Percentiles rank a stretch among this genome's conserved stretches.
Conservation (phyloP, 1,284 basidiomycete species). For the Kalmanozyma brasiliensis region DNA sequence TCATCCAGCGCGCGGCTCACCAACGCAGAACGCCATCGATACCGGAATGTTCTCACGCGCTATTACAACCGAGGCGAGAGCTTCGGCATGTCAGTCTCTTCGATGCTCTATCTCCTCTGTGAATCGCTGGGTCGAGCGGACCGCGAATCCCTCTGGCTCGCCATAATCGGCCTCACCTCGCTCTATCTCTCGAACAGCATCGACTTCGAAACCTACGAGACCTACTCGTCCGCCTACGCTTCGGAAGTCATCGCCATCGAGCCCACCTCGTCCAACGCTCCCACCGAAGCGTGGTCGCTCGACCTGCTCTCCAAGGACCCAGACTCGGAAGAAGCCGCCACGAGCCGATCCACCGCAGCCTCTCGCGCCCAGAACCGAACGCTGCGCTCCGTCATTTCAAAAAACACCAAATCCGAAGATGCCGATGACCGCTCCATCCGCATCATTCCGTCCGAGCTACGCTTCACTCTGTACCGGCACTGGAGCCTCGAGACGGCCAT, state of each 20-base stretch:
- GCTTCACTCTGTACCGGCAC: slow-evolving; percentile 94
- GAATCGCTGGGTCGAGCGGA: slow-evolving; percentile 88
- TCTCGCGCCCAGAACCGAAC: slow-evolving; percentile 5
- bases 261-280: slow-evolving; percentile 5
- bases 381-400: slow-evolving; percentile 10
- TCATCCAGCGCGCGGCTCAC: slow-evolving; percentile 18
- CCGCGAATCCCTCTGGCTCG: slow-evolving; percentile 91
- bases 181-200: slow-evolving; percentile 90
- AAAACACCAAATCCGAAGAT: slow-evolving; percentile 37
- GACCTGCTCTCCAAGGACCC: slow-evolving; percentile 22
- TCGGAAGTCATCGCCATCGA: slow-evolving; percentile 59
- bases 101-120: slow-evolving; percentile 88
- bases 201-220: slow-evolving; percentile 85
- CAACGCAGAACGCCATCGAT: slow-evolving; percentile 47
- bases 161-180: slow-evolving; percentile 90
- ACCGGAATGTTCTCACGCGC: slow-evolving; percentile 57
- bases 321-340: neutral
- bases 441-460: slow-evolving; percentile 54
- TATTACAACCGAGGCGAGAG: slow-evolving; percentile 88
- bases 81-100: slow-evolving; percentile 88
- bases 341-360: neutral
- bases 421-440: slow-evolving; percentile 63
- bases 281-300: slow-evolving; percentile 29
- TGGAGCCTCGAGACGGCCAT: slow-evolving; percentile 98
- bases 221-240: slow-evolving; percentile 53